A percentile compares a stretch with the other conserved stretches of the same genome.
Evolutionary conservation across 345 rosid genomes (phyloP).

Genomic region (Heritiera littoralis): DNA sequence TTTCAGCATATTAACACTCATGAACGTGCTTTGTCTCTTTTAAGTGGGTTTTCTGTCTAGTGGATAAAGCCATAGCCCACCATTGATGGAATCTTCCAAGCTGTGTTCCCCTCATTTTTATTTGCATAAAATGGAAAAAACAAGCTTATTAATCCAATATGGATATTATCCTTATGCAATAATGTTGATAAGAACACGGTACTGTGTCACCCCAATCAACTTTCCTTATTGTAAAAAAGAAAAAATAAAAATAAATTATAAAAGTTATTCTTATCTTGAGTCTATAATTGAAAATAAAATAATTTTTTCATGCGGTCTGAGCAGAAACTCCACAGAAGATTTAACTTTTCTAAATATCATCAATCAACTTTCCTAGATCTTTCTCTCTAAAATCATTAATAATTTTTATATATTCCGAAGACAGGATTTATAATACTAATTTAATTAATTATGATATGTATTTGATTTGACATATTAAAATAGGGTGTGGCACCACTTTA

Average conservation of each 20-base stretch:
- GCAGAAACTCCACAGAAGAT: not conserved
- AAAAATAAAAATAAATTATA: too few relatives aligned
- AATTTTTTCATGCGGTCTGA: not conserved
- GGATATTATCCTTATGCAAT: not conserved
- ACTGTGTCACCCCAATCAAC: not conserved
- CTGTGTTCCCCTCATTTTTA: not conserved
- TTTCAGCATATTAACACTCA: not conserved
- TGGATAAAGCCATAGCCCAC: conserved; percentile 8
- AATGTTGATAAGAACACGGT: not conserved
- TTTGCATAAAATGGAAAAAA: not conserved
- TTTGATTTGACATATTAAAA: not conserved
- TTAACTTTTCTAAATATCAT: not conserved
- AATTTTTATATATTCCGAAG: too few relatives aligned
- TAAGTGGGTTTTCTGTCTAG: conserved; percentile 2
- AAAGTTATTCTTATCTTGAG: not conserved
- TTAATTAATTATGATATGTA: not conserved
- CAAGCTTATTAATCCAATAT: not conserved
- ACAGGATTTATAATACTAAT: not conserved
- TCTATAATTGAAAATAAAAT: not conserved
- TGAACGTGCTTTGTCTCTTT: not conserved
- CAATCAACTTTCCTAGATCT: not conserved
- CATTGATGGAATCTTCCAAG: conserved; percentile 23
- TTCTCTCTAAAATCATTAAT: not conserved
- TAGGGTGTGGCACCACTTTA: not conserved
- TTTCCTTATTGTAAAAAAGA: not conserved